These are phyloP conservation scores for Rhodosporidiobolus odoratus DNA, from an alignment of 768 basidiomycete species.

Conservation along the genomic window DNA sequence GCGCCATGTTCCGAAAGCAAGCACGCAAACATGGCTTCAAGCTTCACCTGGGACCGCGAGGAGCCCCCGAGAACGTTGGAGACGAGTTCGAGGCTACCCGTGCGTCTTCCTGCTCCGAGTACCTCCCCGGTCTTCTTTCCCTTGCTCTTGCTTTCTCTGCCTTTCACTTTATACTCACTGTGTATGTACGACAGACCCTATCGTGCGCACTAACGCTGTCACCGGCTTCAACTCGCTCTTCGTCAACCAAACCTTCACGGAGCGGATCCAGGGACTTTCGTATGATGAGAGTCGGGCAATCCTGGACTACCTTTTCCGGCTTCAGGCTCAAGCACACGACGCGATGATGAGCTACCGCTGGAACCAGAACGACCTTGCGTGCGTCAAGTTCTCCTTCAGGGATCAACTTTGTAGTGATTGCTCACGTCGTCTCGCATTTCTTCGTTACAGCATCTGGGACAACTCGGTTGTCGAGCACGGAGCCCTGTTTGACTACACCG, in stretches of 20 bases:
- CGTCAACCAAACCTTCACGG: slow-evolving; percentile 40
- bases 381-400: background rate
- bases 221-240: slow-evolving; percentile 37
- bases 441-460: slow-evolving; percentile 47
- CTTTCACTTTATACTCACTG: background rate
- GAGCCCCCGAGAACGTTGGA: slow-evolving; percentile 45
- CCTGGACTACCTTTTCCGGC: slow-evolving; percentile 47
- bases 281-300: slow-evolving; percentile 38
- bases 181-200: slow-evolving; percentile 27
- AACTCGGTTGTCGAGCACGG: slow-evolving; percentile 47
- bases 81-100: slow-evolving; percentile 43
- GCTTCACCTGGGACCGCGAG: slow-evolving; percentile 42
- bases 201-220: slow-evolving; percentile 40
- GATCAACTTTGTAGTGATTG: too few species aligned
- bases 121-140: too few species aligned
- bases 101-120: background rate
- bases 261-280: slow-evolving; percentile 37
- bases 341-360: slow-evolving; percentile 46
- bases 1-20: slow-evolving; percentile 44
- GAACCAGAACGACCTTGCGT: slow-evolving; percentile 42
- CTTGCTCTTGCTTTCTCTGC: background rate
- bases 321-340: slow-evolving; percentile 46
- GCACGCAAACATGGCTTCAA: slow-evolving; percentile 42
- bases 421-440: background rate
- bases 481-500: slow-evolving; percentile 49